phyloP scores from a whole-genome alignment of 2,329 filamentous ascomycete genomes.

The Colletotrichum phormii region DNA sequence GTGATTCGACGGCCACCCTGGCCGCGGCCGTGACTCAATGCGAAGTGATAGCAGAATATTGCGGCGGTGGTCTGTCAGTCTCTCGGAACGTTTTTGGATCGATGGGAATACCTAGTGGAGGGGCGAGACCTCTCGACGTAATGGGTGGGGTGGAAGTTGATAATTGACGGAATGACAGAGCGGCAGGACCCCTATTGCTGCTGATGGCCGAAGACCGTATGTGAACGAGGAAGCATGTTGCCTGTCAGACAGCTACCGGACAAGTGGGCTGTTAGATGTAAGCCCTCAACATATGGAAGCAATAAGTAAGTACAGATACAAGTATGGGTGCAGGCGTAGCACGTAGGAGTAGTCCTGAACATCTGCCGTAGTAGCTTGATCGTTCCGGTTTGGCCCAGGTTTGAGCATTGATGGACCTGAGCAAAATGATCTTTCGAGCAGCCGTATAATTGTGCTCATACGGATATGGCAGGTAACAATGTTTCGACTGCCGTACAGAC shows the following conservation, averaged over 20 bases:
- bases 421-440: background rate
- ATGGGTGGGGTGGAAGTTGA: constrained; percentile 17
- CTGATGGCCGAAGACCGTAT: background rate
- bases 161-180: constrained; percentile 3
- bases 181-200: background rate
- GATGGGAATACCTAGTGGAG: background rate
- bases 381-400: constrained; percentile 17
- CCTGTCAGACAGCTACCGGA: background rate
- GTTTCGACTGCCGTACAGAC: background rate
- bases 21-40: constrained; percentile 30
- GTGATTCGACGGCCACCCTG: constrained; percentile 18
- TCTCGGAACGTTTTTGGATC: constrained; percentile 10
- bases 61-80: constrained; percentile 10
- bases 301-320: background rate
- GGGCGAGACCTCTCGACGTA: constrained; percentile 9
- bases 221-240: background rate
- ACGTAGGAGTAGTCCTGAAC: background rate
- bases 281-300: background rate
- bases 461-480: background rate
- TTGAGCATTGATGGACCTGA: constrained; percentile 4
- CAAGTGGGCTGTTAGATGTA: background rate
- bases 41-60: constrained; percentile 31
- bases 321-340: background rate
- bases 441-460: background rate
- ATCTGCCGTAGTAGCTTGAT: background rate